Base-by-base conservation (phyloP, 345 rosid species). In the Streptanthus diversifolius region DNA sequence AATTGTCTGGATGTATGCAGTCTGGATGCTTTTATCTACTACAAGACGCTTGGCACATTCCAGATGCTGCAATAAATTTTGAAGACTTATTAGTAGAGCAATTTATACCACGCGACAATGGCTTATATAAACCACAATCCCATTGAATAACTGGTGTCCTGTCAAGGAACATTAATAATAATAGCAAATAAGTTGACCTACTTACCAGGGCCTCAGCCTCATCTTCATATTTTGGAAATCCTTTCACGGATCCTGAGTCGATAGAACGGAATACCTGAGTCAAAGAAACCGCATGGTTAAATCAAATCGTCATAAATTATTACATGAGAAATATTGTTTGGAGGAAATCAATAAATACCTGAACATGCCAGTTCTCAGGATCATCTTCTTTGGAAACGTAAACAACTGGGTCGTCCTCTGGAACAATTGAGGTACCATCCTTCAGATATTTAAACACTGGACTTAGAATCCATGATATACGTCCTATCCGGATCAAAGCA, bases 1-100 rank as follows among this genome's bases (percentile, higher is more conserved):
- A 79, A 95, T 95, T 74, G 98, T 90, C 80, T 91, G 98, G 73
- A 95, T 83, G 79, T 95, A 95, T 45, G 99, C 99, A 47, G 83
- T 79, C 75, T 95, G 98, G 80, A 95, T 95, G 84, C 98, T 95
- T 82, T 82, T 92, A 61, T 95, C 99, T 73, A 95, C 83, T 55
- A 92, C 85, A 64, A 84, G 64, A 66, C 80, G 69, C 82, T 95
- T 92, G 27, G 97, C 55, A 79, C 71, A 70, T 7, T 80, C 63
- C 77, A 95, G 96, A 74, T 88, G 84, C 99, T 95, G 93, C 89
- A 83, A 57, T 43, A 63, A 32, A 47, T 35, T 63, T 22, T 54
- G 19, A 65, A 54, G 56, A 79, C 13, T 52, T 32, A 66, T 52
- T 32, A 66, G 59, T 44, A 44, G 41, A 55, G 49, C 57, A 36